phyloP scores from a whole-genome alignment of 2,329 filamentous ascomycete species.

The Arthrinium puccinioides region DNA sequence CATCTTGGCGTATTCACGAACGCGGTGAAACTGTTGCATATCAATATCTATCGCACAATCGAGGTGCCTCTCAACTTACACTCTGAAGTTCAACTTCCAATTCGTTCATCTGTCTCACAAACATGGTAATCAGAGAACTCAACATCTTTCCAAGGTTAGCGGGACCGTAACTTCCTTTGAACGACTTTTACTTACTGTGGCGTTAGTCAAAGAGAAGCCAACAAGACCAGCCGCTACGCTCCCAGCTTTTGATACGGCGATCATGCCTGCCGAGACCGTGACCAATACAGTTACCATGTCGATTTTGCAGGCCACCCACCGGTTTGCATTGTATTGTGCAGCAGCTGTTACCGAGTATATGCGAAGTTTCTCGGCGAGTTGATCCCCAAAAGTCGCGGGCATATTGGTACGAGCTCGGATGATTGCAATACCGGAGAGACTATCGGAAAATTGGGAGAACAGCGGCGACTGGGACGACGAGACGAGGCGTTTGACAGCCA shows the following conservation, averaged over 20 bases:
- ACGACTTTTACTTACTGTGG: slow-evolving; percentile 29
- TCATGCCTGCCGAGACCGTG: slow-evolving; percentile 41
- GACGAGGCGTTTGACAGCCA: slow-evolving; percentile 32
- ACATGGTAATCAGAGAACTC: slow-evolving; percentile 40
- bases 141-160: slow-evolving; percentile 28
- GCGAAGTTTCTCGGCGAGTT: slow-evolving; percentile 43
- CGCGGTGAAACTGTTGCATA: slow-evolving; percentile 34
- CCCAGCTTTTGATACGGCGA: slow-evolving; percentile 41
- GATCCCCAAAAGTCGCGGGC: slow-evolving; percentile 36
- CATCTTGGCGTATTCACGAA: slow-evolving; percentile 40
- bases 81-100: slow-evolving; percentile 51
- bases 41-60: slow-evolving; percentile 1
- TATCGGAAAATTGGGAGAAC: slow-evolving; percentile 50
- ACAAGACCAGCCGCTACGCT: slow-evolving; percentile 43
- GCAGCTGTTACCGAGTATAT: slow-evolving; percentile 39
- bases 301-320: slow-evolving; percentile 48
- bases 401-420: slow-evolving; percentile 45
- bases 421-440: slow-evolving; percentile 39
- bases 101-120: slow-evolving; percentile 49
- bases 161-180: slow-evolving; percentile 6
- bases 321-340: slow-evolving; percentile 47
- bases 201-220: slow-evolving; percentile 49
- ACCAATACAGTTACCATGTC: slow-evolving; percentile 48
- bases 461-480: slow-evolving; percentile 41
- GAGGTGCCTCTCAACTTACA: slow-evolving; percentile 23